Base-by-base conservation (phyloP, 164 flowering plant species). In the Malania oleifera region DNA sequence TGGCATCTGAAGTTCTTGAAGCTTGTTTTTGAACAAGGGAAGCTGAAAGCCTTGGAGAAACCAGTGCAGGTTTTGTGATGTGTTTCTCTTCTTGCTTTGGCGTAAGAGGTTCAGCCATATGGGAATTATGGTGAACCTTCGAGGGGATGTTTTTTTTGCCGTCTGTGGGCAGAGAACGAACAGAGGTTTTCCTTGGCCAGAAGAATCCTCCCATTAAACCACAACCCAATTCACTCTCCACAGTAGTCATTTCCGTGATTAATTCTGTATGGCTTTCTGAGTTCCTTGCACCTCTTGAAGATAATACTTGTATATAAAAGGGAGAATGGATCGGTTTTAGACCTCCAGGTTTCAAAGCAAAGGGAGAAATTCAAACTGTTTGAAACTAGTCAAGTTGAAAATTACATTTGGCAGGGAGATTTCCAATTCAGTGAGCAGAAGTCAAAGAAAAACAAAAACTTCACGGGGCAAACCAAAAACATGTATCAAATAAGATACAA, bases 131-230 rank as follows among this genome's bases (percentile, higher is more conserved):
- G 48, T 44, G 18, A 20, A n/a, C n/a, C n/a, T n/a, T 44, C 7
- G 48, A 5, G 48, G 48, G 4, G 35, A 0, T 7, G 23, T 45
- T 40, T 31, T 22, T 52, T 53, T 18, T 47, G 38, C 26, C 19
- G 27, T 54, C 51, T 18, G 64, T 5, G 19, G 67, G 56, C 0
- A 58, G 67, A 23, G 72, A 46, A 38, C 59, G 71, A 0, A 66
- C 52, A n/a, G 59, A 52, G 22, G 68, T 41, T 61, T 66, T 65
- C 37, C 62, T 64, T 1, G 58, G 64, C 58, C 48, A 49, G 49
- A 53, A 47, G 56, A 80, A 23, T 14, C 74, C 71, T 23, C 68
- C 75, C 39, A 74, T 66, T 1, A 73, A 37, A 31, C 79, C 75
- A 64, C 84, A 80, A 5, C 79, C 80, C 26, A 56, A 15, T 29